Evolutionary conservation across 805 yeast species (phyloP), one percentile per base, ranked within the genome.

Genomic region (Nakazawaea holstii): DNA sequence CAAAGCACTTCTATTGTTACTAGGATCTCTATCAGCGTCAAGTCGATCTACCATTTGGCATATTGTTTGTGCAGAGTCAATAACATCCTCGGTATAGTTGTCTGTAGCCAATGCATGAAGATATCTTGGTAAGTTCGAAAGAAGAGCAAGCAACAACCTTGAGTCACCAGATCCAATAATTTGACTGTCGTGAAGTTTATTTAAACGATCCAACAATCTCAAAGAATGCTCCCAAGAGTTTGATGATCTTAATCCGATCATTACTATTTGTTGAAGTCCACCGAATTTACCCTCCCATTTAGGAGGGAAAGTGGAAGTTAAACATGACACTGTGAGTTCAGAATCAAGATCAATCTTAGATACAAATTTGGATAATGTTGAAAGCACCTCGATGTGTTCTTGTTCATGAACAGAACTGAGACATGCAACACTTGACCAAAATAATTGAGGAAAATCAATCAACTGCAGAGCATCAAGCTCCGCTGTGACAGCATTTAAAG

Each of bases 351-450:
- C 96, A 57, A 92, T 87, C 58, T 90, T 92, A 2, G 91, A 80
- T 9, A 94, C 77, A 56, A 91, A 84, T 56, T 88, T 90, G 28
- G 87, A 79, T 56, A 92, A 67, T 4, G 94, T 82, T 0, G 95
- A 85, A 27, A 94, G 69, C 0, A 86, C 87, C 58, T 95, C 98
- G 44, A 90, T 79, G 57, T 86, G 95, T 59, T 94, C 99, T 55
- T 84, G 90, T 60, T 95, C 98, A 56, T 91, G 96, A 28, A 90
- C 77, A 0, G 97, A 88, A 49, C 84, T 84, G 52, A 94, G 67
- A 55, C 97, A 85, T 0, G 98, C 99, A 11, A 90, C 94, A 31
- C 91, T 79, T 0, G 91, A 84, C 99, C 99, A 94, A 60, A 92
- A 94, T 35, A 95, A 67, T 59, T 91, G 97, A 0, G 99, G 98